Evolutionary conservation across 176 grass and related monocot species (phyloP), one percentile per base, ranked within the genome.

Genomic region (Oryza officinalis): DNA sequence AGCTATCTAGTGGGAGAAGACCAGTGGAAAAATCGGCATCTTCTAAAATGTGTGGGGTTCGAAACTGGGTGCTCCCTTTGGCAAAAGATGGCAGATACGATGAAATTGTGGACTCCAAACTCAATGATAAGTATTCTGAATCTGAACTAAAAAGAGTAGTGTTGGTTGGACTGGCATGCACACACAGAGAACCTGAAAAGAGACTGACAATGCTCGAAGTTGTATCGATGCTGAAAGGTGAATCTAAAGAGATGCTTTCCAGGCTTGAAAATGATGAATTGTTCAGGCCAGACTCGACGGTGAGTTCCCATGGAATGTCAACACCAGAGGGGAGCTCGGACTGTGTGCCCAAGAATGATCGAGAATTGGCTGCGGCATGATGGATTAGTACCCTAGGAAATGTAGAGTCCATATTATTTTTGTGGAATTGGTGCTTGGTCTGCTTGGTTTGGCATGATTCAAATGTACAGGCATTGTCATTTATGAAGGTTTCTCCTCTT

Each of bases 71-170:
- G 74, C 90, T 92, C 25, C 88, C 72, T 4, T 27, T 97, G 87
- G 94, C 89, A 7, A 87, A 86, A 41, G 89, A 92, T 63, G 86
- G 81, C 9, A 92, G 84, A 70, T 92, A 90, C 0, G 83, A 94
- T 82, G 94, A 94, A 83, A 94, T 97, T 2, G 91, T 72, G 1
- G 94, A 97, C 84, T 74, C 87, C 1, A 97, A 92, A 26, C 88
- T 94, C 10, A 91, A 86, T 22, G 91, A 91, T 6, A 97, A 94
- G 63, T 97, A 86, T 71, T 82, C 85, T 0, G 87, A 84, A 74
- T 79, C 87, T 78, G 94, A 97, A 74, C 31, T 97, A 59, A 97
- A 88, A 80, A 97, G 91, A 46, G 28, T 84, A 22, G 94, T 97
- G 60, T 72, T 92, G 74, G 74, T 92, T 38, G 94, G 86, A 18